A percentile compares a stretch with the other conserved stretches of the same genome.
Evolutionary conservation across 2,329 filamentous ascomycete genomes (phyloP).

Genomic region (Trichoderma semiorbis): DNA sequence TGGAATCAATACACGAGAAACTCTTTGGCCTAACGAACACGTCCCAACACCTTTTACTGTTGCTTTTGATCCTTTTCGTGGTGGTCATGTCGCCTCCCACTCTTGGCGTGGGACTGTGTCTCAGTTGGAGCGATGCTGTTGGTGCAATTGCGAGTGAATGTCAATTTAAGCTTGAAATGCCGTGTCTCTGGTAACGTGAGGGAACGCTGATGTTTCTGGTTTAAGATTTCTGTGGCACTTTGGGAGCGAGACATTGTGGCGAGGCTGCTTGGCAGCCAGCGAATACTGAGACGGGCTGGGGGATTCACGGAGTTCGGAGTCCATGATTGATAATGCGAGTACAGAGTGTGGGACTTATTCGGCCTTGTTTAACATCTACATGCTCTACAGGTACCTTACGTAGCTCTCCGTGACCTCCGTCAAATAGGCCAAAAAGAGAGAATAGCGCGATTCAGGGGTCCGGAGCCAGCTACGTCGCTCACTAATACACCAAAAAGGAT

Average conservation of each 20-base stretch:
- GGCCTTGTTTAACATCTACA: background rate
- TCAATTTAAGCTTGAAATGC: constrained; percentile 18
- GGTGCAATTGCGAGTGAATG: background rate
- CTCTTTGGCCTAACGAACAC: background rate
- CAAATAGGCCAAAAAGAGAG: background rate
- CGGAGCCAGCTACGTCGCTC: background rate
- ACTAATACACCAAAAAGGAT: background rate
- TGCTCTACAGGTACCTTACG: background rate
- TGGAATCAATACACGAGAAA: background rate
- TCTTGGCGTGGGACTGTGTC: constrained; percentile 1
- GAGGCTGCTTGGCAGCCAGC: background rate
- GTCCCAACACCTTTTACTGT: background rate
- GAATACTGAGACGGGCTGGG: background rate
- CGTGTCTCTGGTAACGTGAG: background rate
- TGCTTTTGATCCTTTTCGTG: background rate
- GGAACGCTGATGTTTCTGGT: background rate
- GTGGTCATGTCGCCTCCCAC: background rate
- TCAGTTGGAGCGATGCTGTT: background rate
- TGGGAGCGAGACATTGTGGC: background rate
- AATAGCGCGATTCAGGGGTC: background rate
- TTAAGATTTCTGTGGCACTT: background rate
- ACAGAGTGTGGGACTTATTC: background rate
- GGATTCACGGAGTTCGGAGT: background rate
- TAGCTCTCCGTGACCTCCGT: background rate
- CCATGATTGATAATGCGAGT: background rate